Base-by-base conservation (phyloP, 352 stramenopile species). In the Phytophthora quininea region DNA sequence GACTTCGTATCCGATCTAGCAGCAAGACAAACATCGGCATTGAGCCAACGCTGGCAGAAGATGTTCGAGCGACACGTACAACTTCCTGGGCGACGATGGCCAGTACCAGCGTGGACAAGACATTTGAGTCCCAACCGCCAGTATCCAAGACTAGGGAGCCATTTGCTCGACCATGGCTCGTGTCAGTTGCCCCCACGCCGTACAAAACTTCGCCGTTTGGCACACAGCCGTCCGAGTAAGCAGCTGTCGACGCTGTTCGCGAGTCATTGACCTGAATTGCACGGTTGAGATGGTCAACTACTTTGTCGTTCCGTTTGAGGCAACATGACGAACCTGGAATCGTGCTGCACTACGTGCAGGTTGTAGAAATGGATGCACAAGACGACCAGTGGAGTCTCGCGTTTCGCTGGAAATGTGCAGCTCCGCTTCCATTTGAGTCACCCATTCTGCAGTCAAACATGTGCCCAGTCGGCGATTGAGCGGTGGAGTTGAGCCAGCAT, bases 41-140 rank as follows among this genome's bases (percentile, higher is more conserved):
- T 24, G 19, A 24, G 19, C 19, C 19, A 24, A 24, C 35, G 10
- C 35, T 1, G 6, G 6, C 35, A 40, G 10, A 40, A 40, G 6
- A 11, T 6, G 10, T 11, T 40, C 5, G 7, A 14, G 8, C 32
- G 12, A 27, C 47, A 58, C 55, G 14, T 46, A 71, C 56, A 15
- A 76, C 71, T 66, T 82, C 74, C 3, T 51, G 12, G 2, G 68
- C 67, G 3, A 84, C 32, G 35, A 88, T 86, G 1, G 74, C 40
- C 27, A 82, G 76, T 7, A 82, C 47, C 27, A 73, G 24, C 2
- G 65, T 70, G 14, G 58, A 55, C 0, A 84, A 54, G 8, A 55
- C 65, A 53, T 84, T 74, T 30, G 77, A 66, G 11, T 51, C 68
- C 73, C 79, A 84, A 32, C 64, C 67, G 7, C 52, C 72, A 14